Evolutionary conservation across 352 stramenopile species (phyloP), one percentile per base, ranked within the genome.

Genomic region (Phytophthora podocarpi): DNA sequence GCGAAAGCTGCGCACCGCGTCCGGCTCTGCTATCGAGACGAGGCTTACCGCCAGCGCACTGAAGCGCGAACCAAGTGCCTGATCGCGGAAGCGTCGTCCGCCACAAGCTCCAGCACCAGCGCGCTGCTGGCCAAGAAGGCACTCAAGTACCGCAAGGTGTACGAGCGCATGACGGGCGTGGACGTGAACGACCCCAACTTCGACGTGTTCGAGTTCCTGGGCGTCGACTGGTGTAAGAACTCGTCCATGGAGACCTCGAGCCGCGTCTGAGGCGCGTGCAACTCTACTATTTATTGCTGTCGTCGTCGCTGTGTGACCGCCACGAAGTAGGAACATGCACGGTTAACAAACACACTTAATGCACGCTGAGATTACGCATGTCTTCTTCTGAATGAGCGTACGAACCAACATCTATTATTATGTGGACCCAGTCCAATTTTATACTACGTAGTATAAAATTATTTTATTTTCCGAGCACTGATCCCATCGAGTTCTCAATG

Each of bases 81-180:
- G 2, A 67, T 85, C 10, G 57, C 64, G 1, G 71, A 64, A 16
- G 72, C 72, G 1, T 27, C 66, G 10, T 63, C 61, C 9, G 35
- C 59, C 31, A 36, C 46, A 15, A 59, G 30, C 48, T 72, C 66
- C 43, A 78, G 62, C 40, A 82, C 50, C 32, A 76, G 59, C 43
- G 64, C 52, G 21, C 16, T 82, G 26, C 59, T 88, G 18, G 75
- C 78, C n/a, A 70, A 66, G 54, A 85, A 83, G 52, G 78, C 74
- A 32, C 74, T 87, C 50, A 75, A 77, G 51, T 84, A 87, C 46
- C 78, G 78, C 59, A 85, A 85, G 26, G 64, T 83, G 5, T 70
- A 71, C 31, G 62, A 79, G 45, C 71, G 76, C 20, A 75, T 83
- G 59, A 64, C 47, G 6, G 53, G 59, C 27, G 67, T 82, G 27